Evolutionary conservation across 2,329 filamentous ascomycete species (phyloP), one percentile per base, ranked within the genome.

Genomic region (Mycogone perniciosa): DNA sequence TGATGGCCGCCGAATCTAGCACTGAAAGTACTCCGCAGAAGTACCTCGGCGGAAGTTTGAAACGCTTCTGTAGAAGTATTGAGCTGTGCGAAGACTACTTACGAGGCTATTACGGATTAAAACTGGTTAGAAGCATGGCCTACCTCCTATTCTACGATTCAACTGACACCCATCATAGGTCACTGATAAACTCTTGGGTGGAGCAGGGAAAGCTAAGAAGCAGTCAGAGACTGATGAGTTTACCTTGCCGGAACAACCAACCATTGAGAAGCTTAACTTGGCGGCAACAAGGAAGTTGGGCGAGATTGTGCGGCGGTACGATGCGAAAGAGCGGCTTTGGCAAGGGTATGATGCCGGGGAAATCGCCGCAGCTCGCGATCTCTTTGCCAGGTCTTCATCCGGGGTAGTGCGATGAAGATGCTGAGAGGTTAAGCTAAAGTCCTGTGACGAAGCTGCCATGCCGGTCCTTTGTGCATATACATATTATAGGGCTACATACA

Each of bases 1-100:
- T 89, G 64, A 83, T 95, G 71, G 81, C 84, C 33, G 76, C 78
- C 30, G 75, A 72, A 41, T 69, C 72, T 46, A 68, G 67, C 30
- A 59, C 58, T 10, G 71, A 73, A 6, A 67, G 63, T 4, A 66
- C 71, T 30, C 63, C 71, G 3, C 68, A 74, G 40, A 78, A 77
- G 64, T 73, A 81, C 60, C 72, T 93, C 49, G 75, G 79, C 40
- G 87, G 91, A 64, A 84, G 89, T 5, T 69, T 96, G 48, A 88
- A 89, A 64, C 82, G 91, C 57, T 97, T 95, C 69, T 88, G 86
- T 65, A 82, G 93, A 60, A 93, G 90, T 62, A 82, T 97, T 57
- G 93, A 99, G 71, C 79, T 99, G 47, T 97, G 93, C 63, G 88
- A 96, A 60, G 84, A 90, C 64, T 97, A 96, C 65, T 70, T 97